Conservation (phyloP, 306 rosid genomes). For the Begonia loranthoides region DNA sequence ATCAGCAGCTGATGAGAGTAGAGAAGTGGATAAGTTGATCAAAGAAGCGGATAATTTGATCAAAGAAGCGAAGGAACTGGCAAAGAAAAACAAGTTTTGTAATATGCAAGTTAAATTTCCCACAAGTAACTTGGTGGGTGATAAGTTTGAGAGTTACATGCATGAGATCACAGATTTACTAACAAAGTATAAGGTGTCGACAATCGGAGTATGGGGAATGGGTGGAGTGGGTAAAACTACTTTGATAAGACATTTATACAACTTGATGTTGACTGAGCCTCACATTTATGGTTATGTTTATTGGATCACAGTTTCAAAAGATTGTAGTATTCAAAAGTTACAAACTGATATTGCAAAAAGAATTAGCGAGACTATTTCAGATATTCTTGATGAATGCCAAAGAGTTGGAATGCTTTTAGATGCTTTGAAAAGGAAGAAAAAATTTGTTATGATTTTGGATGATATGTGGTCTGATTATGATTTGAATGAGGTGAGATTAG, state of each 20-base stretch:
- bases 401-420: neutral
- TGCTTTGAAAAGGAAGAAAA: neutral
- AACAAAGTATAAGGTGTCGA: too few relatives aligned
- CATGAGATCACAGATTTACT: too few relatives aligned
- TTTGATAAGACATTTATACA: neutral
- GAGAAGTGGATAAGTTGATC: neutral
- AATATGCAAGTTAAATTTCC: too few relatives aligned
- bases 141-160: too few relatives aligned
- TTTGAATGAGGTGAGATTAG: slow-evolving; percentile 14
- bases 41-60: neutral
- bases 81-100: too few relatives aligned
- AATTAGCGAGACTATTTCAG: neutral
- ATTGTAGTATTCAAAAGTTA: slow-evolving; percentile 1
- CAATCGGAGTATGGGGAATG: slow-evolving; percentile 22
- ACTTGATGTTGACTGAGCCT: neutral
- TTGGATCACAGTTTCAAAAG: slow-evolving; percentile 14
- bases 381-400: neutral
- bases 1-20: neutral
- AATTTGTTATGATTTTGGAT: slow-evolving; percentile 17
- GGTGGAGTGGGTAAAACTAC: slow-evolving; percentile 9
- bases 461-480: slow-evolving; percentile 21
- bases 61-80: slow-evolving; percentile 10
- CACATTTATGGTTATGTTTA: slow-evolving; percentile 3
- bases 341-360: neutral
- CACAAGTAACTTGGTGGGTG: too few relatives aligned